Conservation (phyloP, 495 filamentous ascomycete species). For the Annulohypoxylon maeteangense region DNA sequence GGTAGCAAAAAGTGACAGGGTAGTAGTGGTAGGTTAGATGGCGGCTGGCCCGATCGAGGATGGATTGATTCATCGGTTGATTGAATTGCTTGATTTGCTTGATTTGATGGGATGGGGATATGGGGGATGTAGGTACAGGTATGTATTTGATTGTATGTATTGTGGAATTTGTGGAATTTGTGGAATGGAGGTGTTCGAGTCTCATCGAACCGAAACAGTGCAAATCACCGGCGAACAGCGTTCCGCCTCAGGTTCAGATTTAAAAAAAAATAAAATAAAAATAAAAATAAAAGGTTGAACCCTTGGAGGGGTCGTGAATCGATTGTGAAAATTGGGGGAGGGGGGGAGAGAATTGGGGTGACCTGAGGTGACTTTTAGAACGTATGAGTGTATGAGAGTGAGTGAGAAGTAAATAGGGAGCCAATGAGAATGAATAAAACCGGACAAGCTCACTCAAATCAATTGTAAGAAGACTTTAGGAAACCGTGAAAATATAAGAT, state of each 20-base stretch:
- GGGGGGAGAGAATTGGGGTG: background rate
- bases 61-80: slow-evolving; percentile 36
- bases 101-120: slow-evolving; percentile 26
- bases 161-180: background rate
- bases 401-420: background rate
- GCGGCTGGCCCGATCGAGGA: slow-evolving; percentile 30
- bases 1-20: slow-evolving; percentile 30
- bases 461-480: background rate
- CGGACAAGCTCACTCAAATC: slow-evolving; percentile 19
- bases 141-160: slow-evolving; percentile 5
- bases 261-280: background rate
- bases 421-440: background rate
- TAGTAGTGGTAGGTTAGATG: slow-evolving; percentile 23
- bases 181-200: background rate
- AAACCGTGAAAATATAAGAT: slow-evolving; percentile 9
- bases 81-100: slow-evolving; percentile 28
- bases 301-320: background rate
- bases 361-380: background rate
- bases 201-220: slow-evolving; percentile 9
- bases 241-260: slow-evolving; percentile 15
- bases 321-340: background rate
- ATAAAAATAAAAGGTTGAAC: background rate
- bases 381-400: background rate
- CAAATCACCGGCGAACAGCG: slow-evolving; percentile 41
- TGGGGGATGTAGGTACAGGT: slow-evolving; percentile 5